Conservation (phyloP, 345 rosid species). For the Triadica sebifera region DNA sequence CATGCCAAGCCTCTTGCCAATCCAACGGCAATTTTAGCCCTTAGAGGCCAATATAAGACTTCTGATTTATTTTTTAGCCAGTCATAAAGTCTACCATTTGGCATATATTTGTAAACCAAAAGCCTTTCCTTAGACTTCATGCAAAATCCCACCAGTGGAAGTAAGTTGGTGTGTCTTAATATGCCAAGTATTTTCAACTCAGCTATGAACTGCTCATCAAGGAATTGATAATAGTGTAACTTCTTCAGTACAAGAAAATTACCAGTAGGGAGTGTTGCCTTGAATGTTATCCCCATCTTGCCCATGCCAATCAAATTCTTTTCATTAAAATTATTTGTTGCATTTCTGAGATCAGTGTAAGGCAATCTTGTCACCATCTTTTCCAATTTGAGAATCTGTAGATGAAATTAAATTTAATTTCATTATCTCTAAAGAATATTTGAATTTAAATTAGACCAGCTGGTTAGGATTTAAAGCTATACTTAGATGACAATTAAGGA, state of each 20-base stretch:
- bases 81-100: slow-evolving; percentile 27
- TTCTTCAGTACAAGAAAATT: slow-evolving; percentile 22
- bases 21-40: slow-evolving; percentile 24
- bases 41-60: slow-evolving; percentile 30
- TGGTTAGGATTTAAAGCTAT: no score
- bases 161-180: slow-evolving; percentile 26
- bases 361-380: slow-evolving; percentile 19
- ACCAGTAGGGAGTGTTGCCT: slow-evolving; percentile 16
- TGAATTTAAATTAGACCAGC: no score
- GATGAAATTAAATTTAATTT: background rate
- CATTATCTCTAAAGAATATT: background rate
- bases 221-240: slow-evolving; percentile 10
- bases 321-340: slow-evolving; percentile 19
- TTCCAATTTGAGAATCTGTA: slow-evolving; percentile 23
- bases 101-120: slow-evolving; percentile 27
- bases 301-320: slow-evolving; percentile 20
- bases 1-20: slow-evolving; percentile 40
- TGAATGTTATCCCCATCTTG: slow-evolving; percentile 25
- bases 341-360: slow-evolving; percentile 21
- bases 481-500: no score
- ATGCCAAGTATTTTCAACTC: slow-evolving; percentile 22
- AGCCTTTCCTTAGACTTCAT: slow-evolving; percentile 20
- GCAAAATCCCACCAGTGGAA: slow-evolving; percentile 31
- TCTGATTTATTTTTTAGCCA: background rate
- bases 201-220: slow-evolving; percentile 24